Evolutionary conservation across 257 asterid genomes (phyloP).

Genomic region (Datura wrightii): DNA sequence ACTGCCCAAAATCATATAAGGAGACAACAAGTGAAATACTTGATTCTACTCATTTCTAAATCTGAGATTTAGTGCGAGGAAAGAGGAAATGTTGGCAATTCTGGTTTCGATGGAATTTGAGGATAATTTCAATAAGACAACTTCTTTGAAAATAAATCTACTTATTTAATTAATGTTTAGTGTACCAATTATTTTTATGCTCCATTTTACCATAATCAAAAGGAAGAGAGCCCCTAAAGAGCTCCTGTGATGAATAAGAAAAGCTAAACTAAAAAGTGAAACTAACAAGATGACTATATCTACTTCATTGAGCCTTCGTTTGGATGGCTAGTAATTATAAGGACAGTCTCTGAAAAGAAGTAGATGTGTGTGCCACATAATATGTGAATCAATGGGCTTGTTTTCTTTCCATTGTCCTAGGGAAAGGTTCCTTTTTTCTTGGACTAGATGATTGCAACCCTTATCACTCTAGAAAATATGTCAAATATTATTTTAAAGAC

Average conservation of each 20-base stretch:
- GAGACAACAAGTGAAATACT: neutral
- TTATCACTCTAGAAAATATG: neutral
- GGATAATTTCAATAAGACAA: neutral
- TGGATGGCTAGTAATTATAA: neutral
- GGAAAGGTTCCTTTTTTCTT: slow-evolving; percentile 1
- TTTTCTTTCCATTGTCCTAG: neutral
- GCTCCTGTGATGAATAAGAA: neutral
- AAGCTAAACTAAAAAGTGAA: neutral
- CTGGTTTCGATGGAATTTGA: slow-evolving; percentile 3
- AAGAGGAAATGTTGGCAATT: neutral
- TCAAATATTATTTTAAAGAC: neutral
- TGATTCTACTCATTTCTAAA: neutral
- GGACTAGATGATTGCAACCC: neutral
- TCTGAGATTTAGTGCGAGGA: neutral
- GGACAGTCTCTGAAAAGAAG: neutral
- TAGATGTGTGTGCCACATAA: neutral
- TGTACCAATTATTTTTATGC: neutral
- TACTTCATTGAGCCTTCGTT: neutral
- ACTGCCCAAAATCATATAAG: neutral
- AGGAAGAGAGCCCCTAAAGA: neutral
- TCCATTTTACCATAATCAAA: neutral
- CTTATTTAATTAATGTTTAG: slow-evolving; percentile 16
- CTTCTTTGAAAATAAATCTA: neutral
- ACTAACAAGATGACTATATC: slow-evolving; percentile 16
- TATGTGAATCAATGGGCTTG: neutral